These are phyloP conservation scores for Porogramme epimiltina DNA, from an alignment of 1,284 basidiomycete species.

Conservation along the genomic window DNA sequence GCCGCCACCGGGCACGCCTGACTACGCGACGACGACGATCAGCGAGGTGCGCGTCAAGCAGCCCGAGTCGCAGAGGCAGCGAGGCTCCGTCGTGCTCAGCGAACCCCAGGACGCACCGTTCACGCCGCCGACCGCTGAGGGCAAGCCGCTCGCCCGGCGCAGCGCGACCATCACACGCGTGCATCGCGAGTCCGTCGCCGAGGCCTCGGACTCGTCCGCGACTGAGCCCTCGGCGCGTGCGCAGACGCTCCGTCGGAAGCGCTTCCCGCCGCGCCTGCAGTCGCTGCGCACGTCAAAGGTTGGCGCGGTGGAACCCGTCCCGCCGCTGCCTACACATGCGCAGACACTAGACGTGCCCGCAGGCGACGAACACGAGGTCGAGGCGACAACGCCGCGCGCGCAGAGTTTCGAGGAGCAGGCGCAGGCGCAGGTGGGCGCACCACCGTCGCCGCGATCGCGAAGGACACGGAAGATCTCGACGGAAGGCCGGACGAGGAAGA, in stretches of 20 bases:
- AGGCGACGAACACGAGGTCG: slow-evolving; percentile 54
- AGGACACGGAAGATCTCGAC: slow-evolving; percentile 31
- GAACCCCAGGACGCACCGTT: slow-evolving; percentile 30
- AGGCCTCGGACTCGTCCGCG: slow-evolving; percentile 53
- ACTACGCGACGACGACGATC: slow-evolving; percentile 25
- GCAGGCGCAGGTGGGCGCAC: too few species aligned
- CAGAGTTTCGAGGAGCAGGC: slow-evolving; percentile 53
- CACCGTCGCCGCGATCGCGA: neutral
- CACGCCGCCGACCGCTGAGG: slow-evolving; percentile 26
- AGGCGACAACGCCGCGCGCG: slow-evolving; percentile 59
- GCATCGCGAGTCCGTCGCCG: slow-evolving; percentile 29
- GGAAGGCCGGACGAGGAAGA: slow-evolving; percentile 34
- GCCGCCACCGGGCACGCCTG: slow-evolving; percentile 43
- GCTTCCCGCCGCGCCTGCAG: slow-evolving; percentile 44
- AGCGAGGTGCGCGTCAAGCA: slow-evolving; percentile 30
- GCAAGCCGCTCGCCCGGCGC: slow-evolving; percentile 30
- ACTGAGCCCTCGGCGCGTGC: slow-evolving; percentile 34
- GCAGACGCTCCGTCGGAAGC: slow-evolving; percentile 51
- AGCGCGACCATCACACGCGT: slow-evolving; percentile 37
- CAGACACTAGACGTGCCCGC: slow-evolving; percentile 56
- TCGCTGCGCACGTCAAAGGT: slow-evolving; percentile 43
- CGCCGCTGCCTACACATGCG: slow-evolving; percentile 35
- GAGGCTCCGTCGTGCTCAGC: slow-evolving; percentile 40
- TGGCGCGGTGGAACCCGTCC: slow-evolving; percentile 30
- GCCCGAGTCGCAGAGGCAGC: slow-evolving; percentile 29